Conservation (phyloP, 768 basidiomycete species). For the Lentinula lateritia region DNA sequence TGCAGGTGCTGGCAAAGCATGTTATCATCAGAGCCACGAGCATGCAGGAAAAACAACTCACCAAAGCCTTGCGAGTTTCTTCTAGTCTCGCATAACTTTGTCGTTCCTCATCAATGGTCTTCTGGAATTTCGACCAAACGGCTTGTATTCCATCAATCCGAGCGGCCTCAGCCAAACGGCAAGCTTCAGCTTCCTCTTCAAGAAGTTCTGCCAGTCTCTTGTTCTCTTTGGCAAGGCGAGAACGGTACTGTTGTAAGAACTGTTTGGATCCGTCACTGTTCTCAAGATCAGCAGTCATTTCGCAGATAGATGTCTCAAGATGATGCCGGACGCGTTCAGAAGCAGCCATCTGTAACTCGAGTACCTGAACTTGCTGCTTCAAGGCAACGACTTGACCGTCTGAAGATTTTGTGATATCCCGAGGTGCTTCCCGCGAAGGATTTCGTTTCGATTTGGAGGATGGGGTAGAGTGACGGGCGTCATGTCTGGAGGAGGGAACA, state of each 20-base stretch:
- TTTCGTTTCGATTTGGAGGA: conserved; percentile 26
- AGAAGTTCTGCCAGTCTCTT: conserved; percentile 47
- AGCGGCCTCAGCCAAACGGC: conserved; percentile 53
- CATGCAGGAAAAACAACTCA: conserved; percentile 25
- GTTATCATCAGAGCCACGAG: neutral
- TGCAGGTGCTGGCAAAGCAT: conserved; percentile 48
- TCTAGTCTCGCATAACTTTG: conserved; percentile 60
- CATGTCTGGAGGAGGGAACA: conserved; percentile 29
- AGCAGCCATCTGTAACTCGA: conserved; percentile 64
- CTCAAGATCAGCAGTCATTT: conserved; percentile 57
- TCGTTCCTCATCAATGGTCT: conserved; percentile 51
- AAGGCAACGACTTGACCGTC: conserved; percentile 48
- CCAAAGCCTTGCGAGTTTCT: conserved; percentile 66
- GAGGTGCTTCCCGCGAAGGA: conserved; percentile 27
- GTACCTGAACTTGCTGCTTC: conserved; percentile 59
- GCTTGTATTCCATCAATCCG: conserved; percentile 59
- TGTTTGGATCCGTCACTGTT: conserved; percentile 62
- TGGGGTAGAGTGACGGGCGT: conserved; percentile 44
- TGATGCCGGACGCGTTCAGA: conserved; percentile 64
- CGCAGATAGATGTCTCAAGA: conserved; percentile 52
- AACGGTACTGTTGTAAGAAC: conserved; percentile 51
- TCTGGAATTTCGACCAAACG: conserved; percentile 64
- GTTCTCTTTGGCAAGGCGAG: conserved; percentile 56
- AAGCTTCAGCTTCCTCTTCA: conserved; percentile 59
- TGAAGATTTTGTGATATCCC: conserved; percentile 30